Percentiles rank a stretch among this genome's conserved stretches.
Evolutionary conservation across 23 red algal species (phyloP).

Genomic region (Gracilaria domingensis): DNA sequence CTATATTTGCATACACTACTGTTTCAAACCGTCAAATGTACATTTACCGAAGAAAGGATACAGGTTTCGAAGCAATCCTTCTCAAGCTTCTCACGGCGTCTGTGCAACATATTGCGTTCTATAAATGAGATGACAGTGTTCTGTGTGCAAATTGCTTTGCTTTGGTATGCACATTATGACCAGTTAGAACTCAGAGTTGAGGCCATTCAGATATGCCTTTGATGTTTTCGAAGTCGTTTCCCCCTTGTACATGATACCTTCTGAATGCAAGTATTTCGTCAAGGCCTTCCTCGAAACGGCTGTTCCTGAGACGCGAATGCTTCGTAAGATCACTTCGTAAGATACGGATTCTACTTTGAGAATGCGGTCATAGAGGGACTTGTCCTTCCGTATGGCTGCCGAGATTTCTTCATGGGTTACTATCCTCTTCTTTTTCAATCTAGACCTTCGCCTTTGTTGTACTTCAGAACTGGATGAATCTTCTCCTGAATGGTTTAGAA

Average conservation of each 20-base stretch:
- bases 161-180: neutral
- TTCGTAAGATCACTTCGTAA: slow-evolving; percentile 35
- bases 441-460: neutral
- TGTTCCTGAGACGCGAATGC: slow-evolving; percentile 10
- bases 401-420: slow-evolving; percentile 39
- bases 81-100: neutral
- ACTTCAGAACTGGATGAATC: slow-evolving; percentile 15
- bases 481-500: neutral
- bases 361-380: slow-evolving; percentile 42
- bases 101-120: neutral
- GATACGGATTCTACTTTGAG: slow-evolving; percentile 45
- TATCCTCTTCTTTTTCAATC: slow-evolving; percentile 43
- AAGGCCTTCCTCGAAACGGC: slow-evolving; percentile 45
- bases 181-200: slow-evolving; percentile 26
- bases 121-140: neutral
- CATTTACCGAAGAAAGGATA: slow-evolving; percentile 11
- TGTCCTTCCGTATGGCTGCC: slow-evolving; percentile 44
- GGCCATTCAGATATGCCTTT: slow-evolving; percentile 14
- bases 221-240: slow-evolving; percentile 9
- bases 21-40: neutral
- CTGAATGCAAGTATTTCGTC: slow-evolving; percentile 28
- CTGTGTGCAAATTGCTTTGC: neutral
- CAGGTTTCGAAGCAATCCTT: slow-evolving; percentile 15
- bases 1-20: neutral
- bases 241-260: slow-evolving; percentile 56